Evolutionary conservation across 2,329 filamentous ascomycete species (phyloP), one percentile per base, ranked within the genome.

Genomic region (Pseudopithomyces maydicus): DNA sequence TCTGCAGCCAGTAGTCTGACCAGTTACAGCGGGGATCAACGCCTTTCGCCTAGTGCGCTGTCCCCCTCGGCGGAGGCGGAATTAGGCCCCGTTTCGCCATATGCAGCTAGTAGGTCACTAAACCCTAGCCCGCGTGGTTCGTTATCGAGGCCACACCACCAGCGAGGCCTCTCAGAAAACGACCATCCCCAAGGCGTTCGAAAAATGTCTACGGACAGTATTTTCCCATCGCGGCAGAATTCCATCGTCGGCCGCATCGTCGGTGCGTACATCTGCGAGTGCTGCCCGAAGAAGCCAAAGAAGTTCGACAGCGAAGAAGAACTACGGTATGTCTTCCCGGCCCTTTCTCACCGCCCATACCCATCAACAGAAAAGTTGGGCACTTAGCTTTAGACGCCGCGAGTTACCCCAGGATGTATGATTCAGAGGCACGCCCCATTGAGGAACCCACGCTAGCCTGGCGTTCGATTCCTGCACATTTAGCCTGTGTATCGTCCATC

Each of bases 261-360:
- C 47, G 85, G 85, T 19, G 74, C 85, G 32, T 88, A 82, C 68
- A 88, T 97, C 78, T 98, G 93, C 78, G 92, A 97, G 70, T 98
- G 94, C 75, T 98, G 93, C 77, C 93, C 92, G 0, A 97, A 97
- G 78, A 97, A 97, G 78, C 93, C 93, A 1, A 97, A 96, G 77
- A 96, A 96, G 71, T 97, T 97, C 69, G 91, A 96, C 65, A 91
- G 87, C 4, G 83, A 87, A 60, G 90, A 94, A 62, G 91, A 97
- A 64, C 81, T 98, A 54, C 87, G 87, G 93, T 97, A 86, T 78
- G 88, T 80, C 53, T 57, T 59, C 48, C 56, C 60, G 57, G 63
- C 47, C 56, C 54, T 59, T 57, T 48, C 64, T 65, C 66, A 70
- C 70, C 69, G 62, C 65, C 61, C 61, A 63, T 66, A 66, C 44